Percentiles rank a stretch among this genome's conserved stretches.
These are phyloP conservation scores for Ammopiptanthus mongolicus DNA, from an alignment of 306 rosid genomes.

Conservation along the genomic window DNA sequence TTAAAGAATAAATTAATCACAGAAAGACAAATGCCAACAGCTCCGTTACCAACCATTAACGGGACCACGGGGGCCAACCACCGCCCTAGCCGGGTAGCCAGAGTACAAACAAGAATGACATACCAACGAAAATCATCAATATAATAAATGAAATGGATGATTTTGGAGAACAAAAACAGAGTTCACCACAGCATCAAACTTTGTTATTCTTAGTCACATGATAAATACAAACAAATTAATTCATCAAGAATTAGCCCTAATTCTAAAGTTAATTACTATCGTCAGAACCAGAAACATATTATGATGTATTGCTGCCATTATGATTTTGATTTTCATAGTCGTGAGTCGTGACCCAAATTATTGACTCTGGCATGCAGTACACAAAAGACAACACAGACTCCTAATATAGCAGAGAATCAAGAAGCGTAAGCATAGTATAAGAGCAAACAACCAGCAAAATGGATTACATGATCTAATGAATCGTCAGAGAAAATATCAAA, in stretches of 20 bases:
- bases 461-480: slow-evolving; percentile 23
- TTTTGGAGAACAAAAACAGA: not conserved
- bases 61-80: too few relatives aligned
- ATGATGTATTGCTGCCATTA: not conserved
- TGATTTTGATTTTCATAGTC: not conserved
- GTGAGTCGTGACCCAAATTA: not conserved
- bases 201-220: not conserved
- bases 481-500: slow-evolving; percentile 17
- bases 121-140: too few relatives aligned
- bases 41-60: too few relatives aligned
- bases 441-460: slow-evolving; percentile 12
- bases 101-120: too few relatives aligned
- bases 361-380: not conserved
- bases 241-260: not conserved
- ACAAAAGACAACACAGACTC: not conserved
- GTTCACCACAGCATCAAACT: not conserved
- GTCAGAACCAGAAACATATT: not conserved
- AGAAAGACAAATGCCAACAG: too few relatives aligned
- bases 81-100: too few relatives aligned
- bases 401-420: not conserved
- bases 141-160: too few relatives aligned
- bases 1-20: too few relatives aligned
- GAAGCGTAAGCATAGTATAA: not conserved
- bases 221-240: not conserved
- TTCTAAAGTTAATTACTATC: not conserved